Conservation (phyloP, 768 basidiomycete genomes). For the Botryobasidium botryosum region DNA sequence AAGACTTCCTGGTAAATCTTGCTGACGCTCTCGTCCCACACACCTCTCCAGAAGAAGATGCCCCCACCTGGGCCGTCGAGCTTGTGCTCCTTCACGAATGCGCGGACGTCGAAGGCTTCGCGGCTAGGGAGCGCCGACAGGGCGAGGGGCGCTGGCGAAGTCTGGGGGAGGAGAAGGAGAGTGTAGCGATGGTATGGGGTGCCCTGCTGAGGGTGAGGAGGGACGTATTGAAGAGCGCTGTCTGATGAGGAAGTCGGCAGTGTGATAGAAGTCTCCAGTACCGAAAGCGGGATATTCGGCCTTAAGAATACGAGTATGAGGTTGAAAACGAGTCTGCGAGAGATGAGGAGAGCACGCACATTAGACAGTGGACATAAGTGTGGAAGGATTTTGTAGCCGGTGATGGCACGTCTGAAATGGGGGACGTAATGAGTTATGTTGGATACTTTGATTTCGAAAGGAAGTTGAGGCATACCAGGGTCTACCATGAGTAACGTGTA, state of each 20-base stretch:
- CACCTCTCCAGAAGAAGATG: constrained; percentile 67
- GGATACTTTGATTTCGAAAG: constrained; percentile 1
- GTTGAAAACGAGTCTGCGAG: background rate
- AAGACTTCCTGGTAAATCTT: constrained; percentile 49
- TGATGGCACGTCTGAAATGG: constrained; percentile 59
- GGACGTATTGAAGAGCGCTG: constrained; percentile 39
- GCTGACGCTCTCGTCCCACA: constrained; percentile 51
- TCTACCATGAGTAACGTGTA: constrained; percentile 88
- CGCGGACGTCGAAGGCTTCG: constrained; percentile 45
- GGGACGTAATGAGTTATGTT: background rate
- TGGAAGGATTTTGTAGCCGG: constrained; percentile 44
- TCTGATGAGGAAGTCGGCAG: constrained; percentile 4
- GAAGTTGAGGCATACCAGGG: constrained; percentile 35
- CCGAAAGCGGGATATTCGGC: constrained; percentile 65
- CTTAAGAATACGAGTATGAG: constrained; percentile 22
- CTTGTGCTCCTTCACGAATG: constrained; percentile 39
- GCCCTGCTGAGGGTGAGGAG: constrained; percentile 83
- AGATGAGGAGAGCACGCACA: constrained; percentile 30
- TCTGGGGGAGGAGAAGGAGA: constrained; percentile 57
- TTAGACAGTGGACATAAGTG: constrained; percentile 71
- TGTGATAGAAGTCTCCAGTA: background rate
- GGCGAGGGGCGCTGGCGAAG: constrained; percentile 19
- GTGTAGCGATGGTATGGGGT: constrained; percentile 85
- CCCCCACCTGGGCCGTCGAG: constrained; percentile 36
- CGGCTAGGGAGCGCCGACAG: constrained; percentile 19